These are phyloP conservation scores for Ophiostoma montium DNA, from an alignment of 2,329 filamentous ascomycete species.

Conservation along the genomic window DNA sequence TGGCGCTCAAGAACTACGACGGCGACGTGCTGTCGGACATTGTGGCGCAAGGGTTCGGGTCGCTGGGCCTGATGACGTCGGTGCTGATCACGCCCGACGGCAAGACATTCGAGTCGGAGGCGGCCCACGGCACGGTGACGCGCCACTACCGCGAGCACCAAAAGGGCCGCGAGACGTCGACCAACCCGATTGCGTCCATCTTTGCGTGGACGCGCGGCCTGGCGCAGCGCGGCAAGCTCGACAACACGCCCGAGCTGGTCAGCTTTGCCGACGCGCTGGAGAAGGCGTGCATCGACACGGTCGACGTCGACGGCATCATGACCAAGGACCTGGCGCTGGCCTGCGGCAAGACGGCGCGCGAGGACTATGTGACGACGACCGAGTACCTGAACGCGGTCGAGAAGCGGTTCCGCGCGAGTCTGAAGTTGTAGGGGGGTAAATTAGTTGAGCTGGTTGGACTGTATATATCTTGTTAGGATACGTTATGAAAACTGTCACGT, in stretches of 20 bases:
- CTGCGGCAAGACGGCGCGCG: conserved; percentile 72
- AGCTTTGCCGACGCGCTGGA: conserved; percentile 86
- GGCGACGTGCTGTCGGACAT: conserved; percentile 98
- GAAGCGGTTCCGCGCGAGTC: conserved; percentile 65
- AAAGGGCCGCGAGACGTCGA: conserved; percentile 92
- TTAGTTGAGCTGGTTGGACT: too few relatives aligned
- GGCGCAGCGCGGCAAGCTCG: conserved; percentile 81
- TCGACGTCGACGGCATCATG: conserved; percentile 91
- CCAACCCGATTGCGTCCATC: conserved; percentile 97
- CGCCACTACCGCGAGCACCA: conserved; percentile 98
- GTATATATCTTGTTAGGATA: too few relatives aligned
- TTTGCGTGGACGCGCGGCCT: conserved; percentile 98
- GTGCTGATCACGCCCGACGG: conserved; percentile 94
- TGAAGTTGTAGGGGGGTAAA: conserved; percentile 48
- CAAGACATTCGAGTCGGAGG: conserved; percentile 94
- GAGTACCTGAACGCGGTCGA: conserved; percentile 92
- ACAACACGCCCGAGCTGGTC: conserved; percentile 81
- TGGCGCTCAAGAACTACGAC: conserved; percentile 99
- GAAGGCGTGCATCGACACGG: conserved; percentile 85
- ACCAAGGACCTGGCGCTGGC: conserved; percentile 97
- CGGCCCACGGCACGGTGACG: conserved; percentile 94
- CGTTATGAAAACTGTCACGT: too few relatives aligned
- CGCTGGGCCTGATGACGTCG: conserved; percentile 95
- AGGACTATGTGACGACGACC: conserved; percentile 78
- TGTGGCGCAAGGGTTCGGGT: conserved; percentile 95